Base-by-base conservation (phyloP, 1,284 basidiomycete genomes). In the Hemileia vastatrix region DNA sequence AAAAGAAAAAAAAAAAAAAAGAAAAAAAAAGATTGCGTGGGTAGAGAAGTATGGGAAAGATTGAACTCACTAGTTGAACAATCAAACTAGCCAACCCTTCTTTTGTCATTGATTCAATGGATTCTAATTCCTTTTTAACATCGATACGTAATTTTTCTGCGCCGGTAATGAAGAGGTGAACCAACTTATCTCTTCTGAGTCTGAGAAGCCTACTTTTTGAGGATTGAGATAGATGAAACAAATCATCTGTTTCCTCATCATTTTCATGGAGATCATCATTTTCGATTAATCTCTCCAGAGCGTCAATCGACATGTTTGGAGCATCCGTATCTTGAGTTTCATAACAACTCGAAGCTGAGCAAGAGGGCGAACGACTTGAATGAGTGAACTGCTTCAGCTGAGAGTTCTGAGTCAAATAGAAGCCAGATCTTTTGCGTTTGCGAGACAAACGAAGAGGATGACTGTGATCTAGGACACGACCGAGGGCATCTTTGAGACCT, bases 191-290 rank as follows among this genome's bases (percentile, higher is more conserved):
- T 36, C 59, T 52, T 32, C 47, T 54, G 4, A 61, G 23, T 27
- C 59, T 53, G 9, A 48, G 36, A 32, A 61, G 52, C 36, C 54
- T 51, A 18, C 52, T 4, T 49, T 61, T 61, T 6, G 59, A 32
- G 11, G 59, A 51, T 4, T 48, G 24, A 36, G 54, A 15, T 19
- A 61, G 18, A 45, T 61, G 54, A 15, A 33, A 61, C 27, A 23
- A 24, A 50, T 50, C 48, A 50, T 27, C 48, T 1, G 21, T 6
- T 50, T 50, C 40, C 8, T 8, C 40, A n/a, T 8, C 40, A 8
- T n/a, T n/a, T 43, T 8, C n/a, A n/a, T 50, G 21, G 48, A 50
- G 48, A 13, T 50, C 21, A 15, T 27, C n/a, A 23, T 27, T 13
- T 4, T 6, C 15, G 15, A n/a, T 50, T 19, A 13, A 4, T 50